These are phyloP conservation scores for Eustoma russellianum DNA, from an alignment of 257 asterid genomes.

Conservation along the genomic window DNA sequence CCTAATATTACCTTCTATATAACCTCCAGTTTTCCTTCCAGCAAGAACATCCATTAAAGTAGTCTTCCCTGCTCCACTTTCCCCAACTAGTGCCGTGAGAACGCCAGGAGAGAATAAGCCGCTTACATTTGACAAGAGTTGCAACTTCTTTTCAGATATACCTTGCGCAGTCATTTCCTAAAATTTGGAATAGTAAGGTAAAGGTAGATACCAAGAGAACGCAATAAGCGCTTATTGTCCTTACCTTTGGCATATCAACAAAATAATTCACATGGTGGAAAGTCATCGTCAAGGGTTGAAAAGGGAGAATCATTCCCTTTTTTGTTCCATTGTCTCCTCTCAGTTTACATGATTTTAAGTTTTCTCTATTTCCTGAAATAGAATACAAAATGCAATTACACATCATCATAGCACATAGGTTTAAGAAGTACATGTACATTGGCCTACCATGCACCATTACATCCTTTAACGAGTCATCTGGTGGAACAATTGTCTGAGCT, in stretches of 20 bases:
- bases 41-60: conserved; percentile 93
- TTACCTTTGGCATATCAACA: conserved; percentile 91
- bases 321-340: conserved; percentile 17
- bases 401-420: conserved; percentile 5
- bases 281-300: conserved; percentile 72
- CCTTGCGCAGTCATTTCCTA: conserved; percentile 83
- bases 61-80: conserved; percentile 96
- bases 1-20: conserved; percentile 71
- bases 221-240: not conserved
- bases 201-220: not conserved
- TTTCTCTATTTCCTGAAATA: conserved; percentile 25
- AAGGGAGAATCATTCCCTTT: conserved; percentile 91
- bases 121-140: conserved; percentile 65
- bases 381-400: conserved; percentile 4
- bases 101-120: conserved; percentile 85
- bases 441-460: conserved; percentile 24
- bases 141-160: conserved; percentile 57
- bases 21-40: conserved; percentile 85
- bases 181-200: conserved; percentile 2
- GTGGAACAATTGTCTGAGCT: conserved; percentile 47
- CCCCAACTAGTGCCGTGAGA: conserved; percentile 81
- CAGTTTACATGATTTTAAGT: conserved; percentile 10
- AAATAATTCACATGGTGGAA: conserved; percentile 75
- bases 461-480: conserved; percentile 25
- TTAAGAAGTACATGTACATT: conserved; percentile 1